Evolutionary conservation across 306 rosid genomes (phyloP).

Genomic region (Lathyrus tuberosus): DNA sequence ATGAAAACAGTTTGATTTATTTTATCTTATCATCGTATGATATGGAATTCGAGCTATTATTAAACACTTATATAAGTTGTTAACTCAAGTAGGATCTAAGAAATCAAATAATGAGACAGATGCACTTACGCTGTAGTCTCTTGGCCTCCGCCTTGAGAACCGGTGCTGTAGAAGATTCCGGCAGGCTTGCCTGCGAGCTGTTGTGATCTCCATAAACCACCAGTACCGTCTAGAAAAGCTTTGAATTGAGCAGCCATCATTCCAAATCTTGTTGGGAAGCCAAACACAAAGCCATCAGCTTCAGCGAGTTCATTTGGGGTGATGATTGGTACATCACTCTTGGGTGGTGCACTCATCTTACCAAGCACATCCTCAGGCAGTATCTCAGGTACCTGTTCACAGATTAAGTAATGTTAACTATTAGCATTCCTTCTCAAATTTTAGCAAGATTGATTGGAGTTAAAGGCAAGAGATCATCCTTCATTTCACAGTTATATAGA

Average conservation of each 20-base stretch:
- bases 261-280: conserved; percentile 96
- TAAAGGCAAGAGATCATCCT: neutral
- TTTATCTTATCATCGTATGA: neutral
- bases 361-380: conserved; percentile 73
- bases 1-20: neutral
- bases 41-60: neutral
- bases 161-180: conserved; percentile 90
- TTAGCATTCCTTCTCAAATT: conserved; percentile 9
- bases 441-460: neutral
- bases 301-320: conserved; percentile 78
- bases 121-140: conserved; percentile 92
- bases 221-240: conserved; percentile 88
- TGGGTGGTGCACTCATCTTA: conserved; percentile 96
- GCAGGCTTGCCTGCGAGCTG: conserved; percentile 97
- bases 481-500: neutral
- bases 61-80: neutral
- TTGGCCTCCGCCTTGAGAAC: conserved; percentile 98
- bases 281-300: conserved; percentile 86
- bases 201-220: conserved; percentile 87
- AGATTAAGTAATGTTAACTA: conserved; percentile 34
- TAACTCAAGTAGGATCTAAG: neutral
- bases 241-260: conserved; percentile 99
- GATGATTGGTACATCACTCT: conserved; percentile 74
- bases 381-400: conserved; percentile 84
- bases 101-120: neutral